Evolutionary conservation across 2,329 filamentous ascomycete species (phyloP), one percentile per base, ranked within the genome.

Genomic region (Apiospora aurea): DNA sequence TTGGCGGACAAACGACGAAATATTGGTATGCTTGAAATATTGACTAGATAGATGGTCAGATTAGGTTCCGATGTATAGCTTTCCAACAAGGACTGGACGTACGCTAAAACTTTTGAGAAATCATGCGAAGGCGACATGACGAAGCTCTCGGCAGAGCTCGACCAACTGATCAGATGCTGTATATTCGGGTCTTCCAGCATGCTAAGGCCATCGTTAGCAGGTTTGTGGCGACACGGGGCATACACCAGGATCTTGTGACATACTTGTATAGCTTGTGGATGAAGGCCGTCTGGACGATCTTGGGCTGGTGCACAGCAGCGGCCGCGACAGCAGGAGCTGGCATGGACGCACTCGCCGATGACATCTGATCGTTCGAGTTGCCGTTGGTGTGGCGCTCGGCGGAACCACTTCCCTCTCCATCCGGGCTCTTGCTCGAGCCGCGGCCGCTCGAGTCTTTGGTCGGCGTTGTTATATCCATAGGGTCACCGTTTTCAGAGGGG

Each of bases 251-350:
- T 64, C 57, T 2, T 14, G 71, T 72, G 57, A 74, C 92, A 80
- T 87, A 98, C 95, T 97, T 98, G 87, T 98, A 99, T 47, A 99
- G 90, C 83, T 99, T 99, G 83, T 99, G 96, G 75, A 99, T 98
- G 79, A 99, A 99, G 29, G 96, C 96, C 14, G 96, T 98, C 84
- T 99, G 96, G 21, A 98, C 95, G 64, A 98, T 96, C 84, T 99
- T 99, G 73, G 96, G 95, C 80, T 97, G 95, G 80, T 97, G 94
- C 70, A 95, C 92, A 67, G 92, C 92, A 6, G 93, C 90, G 0
- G 91, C 91, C 26, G 92, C 91, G n/a, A 86, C 83, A 2, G 85
- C 83, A 21, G 87, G 87, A 29, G 87, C 86, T 46, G 87, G 82
- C 87, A 89, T 88, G 57, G 81, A 82, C 69, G 79, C 81, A 70